Evolutionary conservation across 495 filamentous ascomycete species (phyloP).

Genomic region (Penicillium alfredii): DNA sequence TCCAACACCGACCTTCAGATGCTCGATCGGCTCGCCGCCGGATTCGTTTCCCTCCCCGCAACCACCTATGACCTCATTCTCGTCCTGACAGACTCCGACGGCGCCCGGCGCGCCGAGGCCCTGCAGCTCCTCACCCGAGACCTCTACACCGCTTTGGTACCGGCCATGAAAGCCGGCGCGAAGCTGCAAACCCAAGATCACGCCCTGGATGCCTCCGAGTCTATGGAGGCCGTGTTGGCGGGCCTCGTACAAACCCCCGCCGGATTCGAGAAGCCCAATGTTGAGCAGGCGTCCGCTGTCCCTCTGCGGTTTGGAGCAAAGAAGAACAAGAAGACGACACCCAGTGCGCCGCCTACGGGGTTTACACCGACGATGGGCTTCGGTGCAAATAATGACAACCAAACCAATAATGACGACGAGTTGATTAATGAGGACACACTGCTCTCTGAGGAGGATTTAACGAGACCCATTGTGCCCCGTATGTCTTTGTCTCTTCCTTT

Average conservation of each 20-base stretch:
- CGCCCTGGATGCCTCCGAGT: slow-evolving; percentile 40
- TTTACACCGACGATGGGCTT: slow-evolving; percentile 24
- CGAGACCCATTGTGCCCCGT: slow-evolving; percentile 68
- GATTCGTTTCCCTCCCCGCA: slow-evolving; percentile 70
- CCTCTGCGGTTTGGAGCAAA: slow-evolving; percentile 65
- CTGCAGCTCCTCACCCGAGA: slow-evolving; percentile 57
- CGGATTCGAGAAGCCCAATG: slow-evolving; percentile 68
- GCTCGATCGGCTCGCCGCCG: slow-evolving; percentile 87
- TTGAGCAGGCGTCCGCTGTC: slow-evolving; percentile 56
- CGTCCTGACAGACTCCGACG: slow-evolving; percentile 71
- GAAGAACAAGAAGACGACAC: slow-evolving; percentile 49
- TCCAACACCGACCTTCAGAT: slow-evolving; percentile 84
- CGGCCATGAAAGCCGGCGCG: slow-evolving; percentile 65
- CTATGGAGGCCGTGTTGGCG: slow-evolving; percentile 70
- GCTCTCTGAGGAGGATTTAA: slow-evolving; percentile 75
- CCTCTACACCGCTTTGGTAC: slow-evolving; percentile 61
- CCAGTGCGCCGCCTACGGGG: slow-evolving; percentile 20
- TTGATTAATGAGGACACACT: slow-evolving; percentile 87
- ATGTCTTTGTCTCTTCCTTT: slow-evolving; percentile 33
- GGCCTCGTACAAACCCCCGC: slow-evolving; percentile 61
- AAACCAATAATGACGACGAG: slow-evolving; percentile 60
- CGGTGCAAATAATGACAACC: slow-evolving; percentile 32
- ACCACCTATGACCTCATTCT: slow-evolving; percentile 79
- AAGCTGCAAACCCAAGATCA: slow-evolving; percentile 65
- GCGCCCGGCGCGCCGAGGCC: slow-evolving; percentile 52